These are phyloP conservation scores for Metroxylon sagu DNA, from an alignment of 176 grass and related monocot genomes.

Conservation along the genomic window DNA sequence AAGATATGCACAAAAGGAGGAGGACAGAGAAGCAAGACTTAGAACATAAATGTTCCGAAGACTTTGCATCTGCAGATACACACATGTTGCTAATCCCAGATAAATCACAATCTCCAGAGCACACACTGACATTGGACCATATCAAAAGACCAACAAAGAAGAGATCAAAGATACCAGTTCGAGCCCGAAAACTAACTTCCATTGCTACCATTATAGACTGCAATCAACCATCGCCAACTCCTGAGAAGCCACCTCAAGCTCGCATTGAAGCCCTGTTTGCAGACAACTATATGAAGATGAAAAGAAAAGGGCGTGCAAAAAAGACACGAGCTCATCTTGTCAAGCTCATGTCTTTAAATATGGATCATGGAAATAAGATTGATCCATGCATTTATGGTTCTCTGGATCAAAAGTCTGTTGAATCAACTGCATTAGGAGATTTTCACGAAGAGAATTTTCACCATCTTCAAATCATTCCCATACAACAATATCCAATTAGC, in stretches of 20 bases:
- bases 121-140: conserved; percentile 32
- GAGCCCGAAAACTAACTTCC: conserved; percentile 24
- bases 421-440: conserved; percentile 8
- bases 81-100: background rate
- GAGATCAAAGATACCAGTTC: conserved; percentile 22
- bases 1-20: too few relatives aligned
- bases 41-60: background rate
- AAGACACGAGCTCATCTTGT: conserved; percentile 13
- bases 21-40: conserved; percentile 16
- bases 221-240: background rate
- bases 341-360: conserved; percentile 18
- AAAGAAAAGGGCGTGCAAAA: conserved; percentile 44
- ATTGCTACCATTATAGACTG: conserved; percentile 4
- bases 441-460: conserved; percentile 2
- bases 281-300: conserved; percentile 29
- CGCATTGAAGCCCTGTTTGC: conserved; percentile 38
- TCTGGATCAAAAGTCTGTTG: conserved; percentile 3
- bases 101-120: conserved; percentile 21
- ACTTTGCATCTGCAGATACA: conserved; percentile 13
- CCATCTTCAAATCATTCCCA: background rate
- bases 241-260: conserved; percentile 5
- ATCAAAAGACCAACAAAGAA: conserved; percentile 38
- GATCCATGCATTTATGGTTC: too few relatives aligned
- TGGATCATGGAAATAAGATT: conserved; percentile 12
- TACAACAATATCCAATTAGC: conserved; percentile 6